Evolutionary conservation across 2,329 filamentous ascomycete genomes (phyloP).

Genomic region (Ramichloridium luteum): DNA sequence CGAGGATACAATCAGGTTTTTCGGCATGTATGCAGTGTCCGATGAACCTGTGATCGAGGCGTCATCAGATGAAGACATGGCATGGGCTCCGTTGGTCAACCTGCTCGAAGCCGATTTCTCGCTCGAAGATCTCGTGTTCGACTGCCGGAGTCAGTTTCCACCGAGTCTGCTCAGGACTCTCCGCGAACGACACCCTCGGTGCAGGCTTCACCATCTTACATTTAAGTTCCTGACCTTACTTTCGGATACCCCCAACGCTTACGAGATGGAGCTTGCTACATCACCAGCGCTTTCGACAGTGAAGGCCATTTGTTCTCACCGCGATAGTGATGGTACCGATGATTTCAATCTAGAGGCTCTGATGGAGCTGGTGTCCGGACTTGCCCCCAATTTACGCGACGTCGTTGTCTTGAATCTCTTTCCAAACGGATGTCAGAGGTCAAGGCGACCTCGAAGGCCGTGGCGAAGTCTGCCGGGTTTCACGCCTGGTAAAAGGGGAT

Average conservation of each 20-base stretch:
- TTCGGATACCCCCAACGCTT: not conserved
- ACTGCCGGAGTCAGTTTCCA: conserved; percentile 3
- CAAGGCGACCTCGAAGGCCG: not conserved
- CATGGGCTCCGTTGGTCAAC: conserved; percentile 1
- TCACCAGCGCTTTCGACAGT: not conserved
- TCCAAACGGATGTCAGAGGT: not conserved
- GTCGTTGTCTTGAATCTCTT: conserved; percentile 1
- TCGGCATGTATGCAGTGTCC: conserved; percentile 2
- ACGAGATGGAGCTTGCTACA: conserved; percentile 3
- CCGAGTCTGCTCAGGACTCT: conserved; percentile 2
- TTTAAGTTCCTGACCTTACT: conserved; percentile 2
- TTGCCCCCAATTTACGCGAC: not conserved
- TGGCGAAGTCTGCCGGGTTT: conserved; percentile 2
- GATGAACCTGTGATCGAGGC: conserved; percentile 1
- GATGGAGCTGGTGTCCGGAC: conserved; percentile 2
- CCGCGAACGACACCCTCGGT: conserved; percentile 1
- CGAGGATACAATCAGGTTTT: not conserved
- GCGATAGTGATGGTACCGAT: conserved; percentile 3
- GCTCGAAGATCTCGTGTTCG: conserved; percentile 1
- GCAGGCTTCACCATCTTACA: conserved; percentile 2
- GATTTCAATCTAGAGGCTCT: conserved; percentile 2
- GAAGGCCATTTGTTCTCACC: conserved; percentile 1
- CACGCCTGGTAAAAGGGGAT: not conserved
- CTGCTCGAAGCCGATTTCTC: conserved; percentile 1
- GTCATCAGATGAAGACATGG: conserved; percentile 1